Percentiles rank a stretch among this genome's conserved stretches.
These are phyloP conservation scores for Phytophthora crassamura DNA, from an alignment of 352 stramenopile species.

Conservation along the genomic window DNA sequence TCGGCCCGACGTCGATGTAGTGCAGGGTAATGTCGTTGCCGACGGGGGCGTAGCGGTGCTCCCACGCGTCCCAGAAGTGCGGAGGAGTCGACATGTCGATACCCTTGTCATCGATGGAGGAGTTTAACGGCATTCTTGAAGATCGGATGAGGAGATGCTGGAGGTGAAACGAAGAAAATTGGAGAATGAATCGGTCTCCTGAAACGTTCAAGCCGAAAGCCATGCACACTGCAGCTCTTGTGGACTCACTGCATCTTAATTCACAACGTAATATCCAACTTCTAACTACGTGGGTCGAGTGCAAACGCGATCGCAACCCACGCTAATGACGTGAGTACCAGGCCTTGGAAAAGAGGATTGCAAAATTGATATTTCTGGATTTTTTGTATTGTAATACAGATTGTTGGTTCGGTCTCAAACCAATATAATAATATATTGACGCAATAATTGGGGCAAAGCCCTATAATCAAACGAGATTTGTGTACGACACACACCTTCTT, in stretches of 20 bases:
- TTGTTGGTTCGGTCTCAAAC: no score
- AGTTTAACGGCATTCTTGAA: conserved; percentile 9
- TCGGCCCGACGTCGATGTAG: conserved; percentile 66
- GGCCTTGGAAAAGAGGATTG: no score
- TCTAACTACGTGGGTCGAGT: conserved; percentile 23
- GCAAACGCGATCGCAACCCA: no score
- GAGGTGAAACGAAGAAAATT: conserved; percentile 3
- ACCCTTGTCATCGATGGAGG: neutral
- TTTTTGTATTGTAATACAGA: no score
- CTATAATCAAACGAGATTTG: conserved; percentile 1
- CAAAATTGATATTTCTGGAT: no score
- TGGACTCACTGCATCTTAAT: conserved; percentile 2
- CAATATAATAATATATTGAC: no score
- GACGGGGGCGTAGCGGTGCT: conserved; percentile 37
- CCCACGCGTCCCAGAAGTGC: conserved; percentile 32
- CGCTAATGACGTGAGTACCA: neutral
- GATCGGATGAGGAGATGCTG: neutral
- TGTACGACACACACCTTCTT: conserved; percentile 3
- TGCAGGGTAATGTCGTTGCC: conserved; percentile 51
- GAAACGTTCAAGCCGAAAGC: no score
- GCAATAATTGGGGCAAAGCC: neutral
- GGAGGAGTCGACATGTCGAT: neutral
- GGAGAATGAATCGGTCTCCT: conserved; percentile 1
- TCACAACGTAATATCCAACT: conserved; percentile 18
- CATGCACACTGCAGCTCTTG: neutral